These are phyloP conservation scores for Scenedesmus sp. DNA, from an alignment of 163 green algal genomes.

Conservation along the genomic window DNA sequence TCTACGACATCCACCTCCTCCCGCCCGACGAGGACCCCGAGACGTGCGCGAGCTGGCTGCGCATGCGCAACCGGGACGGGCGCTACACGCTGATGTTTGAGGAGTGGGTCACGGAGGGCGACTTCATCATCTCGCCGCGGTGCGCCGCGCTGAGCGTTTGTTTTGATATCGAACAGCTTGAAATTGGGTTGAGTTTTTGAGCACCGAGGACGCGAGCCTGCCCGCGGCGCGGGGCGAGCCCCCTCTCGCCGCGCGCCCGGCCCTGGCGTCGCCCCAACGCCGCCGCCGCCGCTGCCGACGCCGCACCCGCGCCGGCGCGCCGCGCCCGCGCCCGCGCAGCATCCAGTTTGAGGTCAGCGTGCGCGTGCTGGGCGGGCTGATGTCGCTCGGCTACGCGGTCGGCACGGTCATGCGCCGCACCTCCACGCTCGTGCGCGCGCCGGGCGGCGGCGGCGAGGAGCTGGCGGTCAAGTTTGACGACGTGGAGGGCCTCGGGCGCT, in stretches of 20 bases:
- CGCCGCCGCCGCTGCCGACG: background rate
- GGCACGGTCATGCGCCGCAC: slow-evolving; percentile 44
- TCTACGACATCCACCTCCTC: slow-evolving; percentile 97
- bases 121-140: slow-evolving; percentile 58
- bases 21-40: slow-evolving; percentile 95
- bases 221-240: too few relatives aligned
- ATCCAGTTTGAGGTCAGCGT: slow-evolving; percentile 96
- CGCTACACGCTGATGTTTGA: slow-evolving; percentile 99
- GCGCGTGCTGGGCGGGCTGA: slow-evolving; percentile 94
- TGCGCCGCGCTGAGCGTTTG: background rate
- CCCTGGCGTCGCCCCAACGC: background rate
- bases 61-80: slow-evolving; percentile 97
- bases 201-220: too few relatives aligned
- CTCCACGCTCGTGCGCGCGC: background rate
- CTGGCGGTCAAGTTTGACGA: slow-evolving; percentile 92
- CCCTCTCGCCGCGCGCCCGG: too few relatives aligned
- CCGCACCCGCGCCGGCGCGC: background rate
- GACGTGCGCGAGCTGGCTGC: slow-evolving; percentile 94
- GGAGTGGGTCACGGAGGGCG: slow-evolving; percentile 85
- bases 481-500: slow-evolving; percentile 85
- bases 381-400: slow-evolving; percentile 96
- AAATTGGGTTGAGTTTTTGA: too few relatives aligned
- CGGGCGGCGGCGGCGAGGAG: slow-evolving; percentile 36
- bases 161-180: too few relatives aligned
- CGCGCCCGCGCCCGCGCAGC: slow-evolving; percentile 77